phyloP scores from a whole-genome alignment of 2,329 filamentous ascomycete species.

The Aspergillus hiratsukae region DNA sequence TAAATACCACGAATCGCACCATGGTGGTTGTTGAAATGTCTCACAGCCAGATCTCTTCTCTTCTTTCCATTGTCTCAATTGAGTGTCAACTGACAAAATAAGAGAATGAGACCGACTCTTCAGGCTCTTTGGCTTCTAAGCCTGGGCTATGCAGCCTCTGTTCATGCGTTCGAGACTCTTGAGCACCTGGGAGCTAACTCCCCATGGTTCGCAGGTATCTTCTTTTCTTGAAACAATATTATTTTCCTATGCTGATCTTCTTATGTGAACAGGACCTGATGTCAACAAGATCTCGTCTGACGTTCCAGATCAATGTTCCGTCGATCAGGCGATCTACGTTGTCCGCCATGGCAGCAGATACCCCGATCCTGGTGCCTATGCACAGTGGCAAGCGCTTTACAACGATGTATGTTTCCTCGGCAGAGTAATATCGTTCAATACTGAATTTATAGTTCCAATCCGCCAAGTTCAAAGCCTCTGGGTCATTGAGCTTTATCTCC shows the following conservation, averaged over 20 bases:
- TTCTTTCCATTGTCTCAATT: neutral
- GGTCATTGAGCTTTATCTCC: constrained; percentile 53
- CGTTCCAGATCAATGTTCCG: constrained; percentile 52
- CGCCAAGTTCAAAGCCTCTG: constrained; percentile 50
- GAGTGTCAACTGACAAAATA: neutral
- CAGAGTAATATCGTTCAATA: neutral
- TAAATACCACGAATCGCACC: neutral
- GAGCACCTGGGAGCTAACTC: constrained; percentile 51
- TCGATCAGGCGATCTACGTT: constrained; percentile 59
- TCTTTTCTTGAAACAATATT: neutral
- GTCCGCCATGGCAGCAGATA: constrained; percentile 60
- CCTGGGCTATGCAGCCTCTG: constrained; percentile 7
- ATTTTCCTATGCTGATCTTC: neutral
- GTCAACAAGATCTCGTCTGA: constrained; percentile 52
- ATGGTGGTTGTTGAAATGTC: neutral
- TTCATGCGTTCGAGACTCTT: constrained; percentile 34
- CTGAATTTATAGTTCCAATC: constrained; percentile 45
- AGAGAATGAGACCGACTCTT: constrained; percentile 6
- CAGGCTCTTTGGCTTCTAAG: constrained; percentile 5
- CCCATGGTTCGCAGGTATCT: constrained; percentile 49
- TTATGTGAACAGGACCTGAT: constrained; percentile 45
- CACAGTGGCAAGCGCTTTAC: constrained; percentile 46
- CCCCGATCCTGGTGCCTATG: constrained; percentile 58
- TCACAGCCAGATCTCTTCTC: neutral
- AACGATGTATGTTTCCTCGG: constrained; percentile 14